These are phyloP conservation scores for Cystobasidiopsis lactophilus DNA, from an alignment of 768 basidiomycete genomes.

Conservation along the genomic window DNA sequence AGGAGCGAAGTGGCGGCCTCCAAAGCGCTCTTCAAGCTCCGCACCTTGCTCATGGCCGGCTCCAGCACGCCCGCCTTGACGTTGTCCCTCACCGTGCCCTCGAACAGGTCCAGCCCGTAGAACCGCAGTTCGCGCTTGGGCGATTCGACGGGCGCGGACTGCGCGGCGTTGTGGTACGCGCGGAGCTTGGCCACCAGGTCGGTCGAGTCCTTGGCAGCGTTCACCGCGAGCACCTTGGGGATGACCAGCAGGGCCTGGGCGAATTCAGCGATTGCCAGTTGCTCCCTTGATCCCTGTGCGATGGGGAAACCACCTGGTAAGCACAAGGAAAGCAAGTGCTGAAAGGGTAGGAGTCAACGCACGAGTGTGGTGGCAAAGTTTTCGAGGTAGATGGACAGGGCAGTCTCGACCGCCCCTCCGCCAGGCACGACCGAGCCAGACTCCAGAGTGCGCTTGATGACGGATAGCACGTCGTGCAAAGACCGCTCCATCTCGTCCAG, in stretches of 20 bases:
- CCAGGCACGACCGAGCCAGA: slow-evolving; percentile 89
- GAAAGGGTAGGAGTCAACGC: slow-evolving; percentile 25
- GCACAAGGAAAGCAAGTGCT: no score
- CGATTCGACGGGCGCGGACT: slow-evolving; percentile 72
- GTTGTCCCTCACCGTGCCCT: slow-evolving; percentile 89
- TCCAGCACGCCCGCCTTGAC: slow-evolving; percentile 79
- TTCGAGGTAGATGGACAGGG: slow-evolving; percentile 87
- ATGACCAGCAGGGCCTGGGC: slow-evolving; percentile 77
- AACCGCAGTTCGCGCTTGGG: slow-evolving; percentile 73
- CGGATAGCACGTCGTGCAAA: slow-evolving; percentile 75
- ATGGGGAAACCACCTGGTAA: neutral
- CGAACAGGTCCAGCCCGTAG: slow-evolving; percentile 83
- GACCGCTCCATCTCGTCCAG: slow-evolving; percentile 98
- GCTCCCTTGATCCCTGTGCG: slow-evolving; percentile 78
- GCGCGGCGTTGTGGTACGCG: slow-evolving; percentile 89
- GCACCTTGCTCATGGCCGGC: slow-evolving; percentile 91
- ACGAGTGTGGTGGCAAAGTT: slow-evolving; percentile 97
- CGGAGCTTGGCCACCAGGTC: slow-evolving; percentile 91
- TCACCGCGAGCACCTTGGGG: slow-evolving; percentile 88
- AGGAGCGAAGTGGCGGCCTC: slow-evolving; percentile 86
- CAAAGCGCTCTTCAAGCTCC: slow-evolving; percentile 87
- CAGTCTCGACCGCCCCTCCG: slow-evolving; percentile 91
- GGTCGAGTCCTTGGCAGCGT: slow-evolving; percentile 95
- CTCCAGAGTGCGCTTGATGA: slow-evolving; percentile 92
- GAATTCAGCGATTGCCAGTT: slow-evolving; percentile 97